phyloP scores from a whole-genome alignment of 257 asterid species.

The Marsdenia floribunda region DNA sequence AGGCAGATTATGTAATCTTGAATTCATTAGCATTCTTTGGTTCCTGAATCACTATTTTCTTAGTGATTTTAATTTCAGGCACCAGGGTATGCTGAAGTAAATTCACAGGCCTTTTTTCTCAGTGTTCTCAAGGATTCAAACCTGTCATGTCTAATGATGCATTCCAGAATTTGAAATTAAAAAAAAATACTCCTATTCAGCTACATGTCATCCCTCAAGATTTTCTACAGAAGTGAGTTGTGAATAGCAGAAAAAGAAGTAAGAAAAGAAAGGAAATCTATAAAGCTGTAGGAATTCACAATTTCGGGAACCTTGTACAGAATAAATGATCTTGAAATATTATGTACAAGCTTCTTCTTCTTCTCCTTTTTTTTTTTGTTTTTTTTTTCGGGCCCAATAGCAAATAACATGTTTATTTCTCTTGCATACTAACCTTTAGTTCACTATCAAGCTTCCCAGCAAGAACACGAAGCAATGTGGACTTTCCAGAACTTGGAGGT shows the following conservation, averaged over 20 bases:
- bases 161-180: background rate
- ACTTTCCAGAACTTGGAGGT: constrained; percentile 94
- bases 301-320: background rate
- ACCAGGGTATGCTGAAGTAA: background rate
- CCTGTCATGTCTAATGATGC: background rate
- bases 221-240: background rate
- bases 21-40: background rate
- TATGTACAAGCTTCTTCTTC: background rate
- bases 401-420: background rate
- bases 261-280: background rate
- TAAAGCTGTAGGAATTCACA: background rate
- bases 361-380: no score
- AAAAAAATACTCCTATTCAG: background rate
- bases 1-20: background rate
- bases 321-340: background rate
- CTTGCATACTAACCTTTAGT: constrained; percentile 54
- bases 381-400: background rate
- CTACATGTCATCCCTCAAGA: background rate
- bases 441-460: constrained; percentile 68
- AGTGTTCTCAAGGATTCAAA: no score
- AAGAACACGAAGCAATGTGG: constrained; percentile 71
- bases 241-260: background rate
- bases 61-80: background rate
- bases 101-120: background rate
- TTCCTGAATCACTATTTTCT: background rate